A percentile compares a stretch with the other conserved stretches of the same genome.
Evolutionary conservation across 202 grass and related monocot genomes (phyloP).

Genomic region (Brachypodium distachyon): DNA sequence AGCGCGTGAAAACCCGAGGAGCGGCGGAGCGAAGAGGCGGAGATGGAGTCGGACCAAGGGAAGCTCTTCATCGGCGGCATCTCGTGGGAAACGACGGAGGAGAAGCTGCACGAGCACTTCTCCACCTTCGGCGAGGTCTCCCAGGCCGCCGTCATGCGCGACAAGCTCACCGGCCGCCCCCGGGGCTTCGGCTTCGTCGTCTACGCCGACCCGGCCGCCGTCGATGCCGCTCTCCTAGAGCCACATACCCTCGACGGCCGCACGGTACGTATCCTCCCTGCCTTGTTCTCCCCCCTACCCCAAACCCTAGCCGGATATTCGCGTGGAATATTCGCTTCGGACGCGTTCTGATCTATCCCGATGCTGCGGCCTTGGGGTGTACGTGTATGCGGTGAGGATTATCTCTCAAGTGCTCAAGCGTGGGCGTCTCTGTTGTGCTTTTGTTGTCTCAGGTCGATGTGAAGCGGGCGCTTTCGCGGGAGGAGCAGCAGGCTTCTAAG

Average conservation of each 20-base stretch:
- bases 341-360: background rate
- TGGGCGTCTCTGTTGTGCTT: background rate
- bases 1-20: slow-evolving; percentile 1
- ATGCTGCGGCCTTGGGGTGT: background rate
- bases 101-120: slow-evolving; percentile 96
- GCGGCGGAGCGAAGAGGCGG: background rate
- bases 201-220: slow-evolving; percentile 61
- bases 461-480: slow-evolving; percentile 86
- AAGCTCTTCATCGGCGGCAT: slow-evolving; percentile 98
- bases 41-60: slow-evolving; percentile 94
- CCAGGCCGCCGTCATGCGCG: slow-evolving; percentile 81
- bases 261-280: slow-evolving; percentile 38
- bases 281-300: background rate
- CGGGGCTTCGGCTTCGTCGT: slow-evolving; percentile 93
- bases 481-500: slow-evolving; percentile 88
- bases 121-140: slow-evolving; percentile 66
- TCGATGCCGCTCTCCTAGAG: slow-evolving; percentile 76
- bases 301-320: slow-evolving; percentile 44
- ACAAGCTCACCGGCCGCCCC: slow-evolving; percentile 84
- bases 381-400: background rate
- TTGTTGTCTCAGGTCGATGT: slow-evolving; percentile 78
- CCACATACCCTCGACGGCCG: slow-evolving; percentile 83
- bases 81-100: slow-evolving; percentile 96
- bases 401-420: background rate
- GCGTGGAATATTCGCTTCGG: slow-evolving; percentile 18